A percentile compares a stretch with the other conserved stretches of the same genome.
These are phyloP conservation scores for Pseudonectria foliicola DNA, from an alignment of 2,329 filamentous ascomycete species.

Conservation along the genomic window DNA sequence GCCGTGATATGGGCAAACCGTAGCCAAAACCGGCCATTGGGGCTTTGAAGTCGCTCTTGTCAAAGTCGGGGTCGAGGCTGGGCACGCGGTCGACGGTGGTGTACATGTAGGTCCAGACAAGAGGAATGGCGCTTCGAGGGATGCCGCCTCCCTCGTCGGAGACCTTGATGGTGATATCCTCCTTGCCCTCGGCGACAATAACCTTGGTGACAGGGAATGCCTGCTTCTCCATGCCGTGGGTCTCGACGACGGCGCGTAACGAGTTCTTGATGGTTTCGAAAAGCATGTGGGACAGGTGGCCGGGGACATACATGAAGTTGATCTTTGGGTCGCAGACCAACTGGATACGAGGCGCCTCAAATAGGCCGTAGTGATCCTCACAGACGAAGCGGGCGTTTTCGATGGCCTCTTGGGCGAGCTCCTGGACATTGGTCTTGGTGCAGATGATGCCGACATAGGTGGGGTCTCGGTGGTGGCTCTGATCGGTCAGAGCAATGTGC, in stretches of 20 bases:
- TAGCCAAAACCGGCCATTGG: constrained; percentile 99
- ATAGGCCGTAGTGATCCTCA: constrained; percentile 95
- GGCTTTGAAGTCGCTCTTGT: constrained; percentile 98
- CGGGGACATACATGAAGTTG: constrained; percentile 99
- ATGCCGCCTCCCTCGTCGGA: constrained; percentile 96
- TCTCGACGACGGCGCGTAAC: constrained; percentile 90
- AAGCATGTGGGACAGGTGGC: constrained; percentile 98
- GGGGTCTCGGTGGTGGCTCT: constrained; percentile 80
- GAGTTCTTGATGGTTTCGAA: constrained; percentile 99
- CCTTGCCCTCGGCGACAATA: constrained; percentile 93
- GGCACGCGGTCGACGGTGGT: constrained; percentile 96
- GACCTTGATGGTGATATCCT: constrained; percentile 99
- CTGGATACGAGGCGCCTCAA: constrained; percentile 93
- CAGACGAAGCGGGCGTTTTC: constrained; percentile 99
- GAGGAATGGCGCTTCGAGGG: constrained; percentile 81
- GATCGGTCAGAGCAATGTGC: constrained; percentile 93
- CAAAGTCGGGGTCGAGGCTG: constrained; percentile 91
- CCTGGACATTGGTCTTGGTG: constrained; percentile 93
- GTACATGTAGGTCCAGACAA: constrained; percentile 99
- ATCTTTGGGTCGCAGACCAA: constrained; percentile 90
- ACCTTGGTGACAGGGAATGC: constrained; percentile 96
- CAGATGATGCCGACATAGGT: constrained; percentile 98
- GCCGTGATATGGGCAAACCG: constrained; percentile 82
- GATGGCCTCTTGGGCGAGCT: constrained; percentile 93
- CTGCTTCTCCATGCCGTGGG: constrained; percentile 88